Evolutionary conservation across 1,284 basidiomycete species (phyloP).

Genomic region (Fomitiporia mediterranea): DNA sequence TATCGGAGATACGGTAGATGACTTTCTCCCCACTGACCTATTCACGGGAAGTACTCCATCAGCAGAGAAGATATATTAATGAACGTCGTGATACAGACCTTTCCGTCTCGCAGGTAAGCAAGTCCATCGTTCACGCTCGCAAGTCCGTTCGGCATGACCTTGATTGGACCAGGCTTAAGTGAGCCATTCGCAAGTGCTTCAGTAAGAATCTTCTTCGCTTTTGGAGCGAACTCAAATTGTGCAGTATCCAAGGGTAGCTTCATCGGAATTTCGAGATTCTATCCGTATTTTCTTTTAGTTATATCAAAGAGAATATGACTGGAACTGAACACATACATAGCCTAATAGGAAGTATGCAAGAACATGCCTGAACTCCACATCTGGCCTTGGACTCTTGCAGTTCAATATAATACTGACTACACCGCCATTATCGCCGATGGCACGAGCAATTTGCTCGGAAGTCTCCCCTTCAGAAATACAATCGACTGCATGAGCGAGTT

Average conservation of each 20-base stretch:
- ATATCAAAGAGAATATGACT: slow-evolving; percentile 23
- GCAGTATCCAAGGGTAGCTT: slow-evolving; percentile 22
- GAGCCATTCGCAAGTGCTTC: slow-evolving; percentile 21
- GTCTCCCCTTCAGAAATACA: slow-evolving; percentile 23
- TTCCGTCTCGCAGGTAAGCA: slow-evolving; percentile 15
- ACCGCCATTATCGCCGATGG: slow-evolving; percentile 7
- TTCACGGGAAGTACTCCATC: not conserved
- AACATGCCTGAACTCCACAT: slow-evolving; percentile 22
- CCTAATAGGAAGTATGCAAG: slow-evolving; percentile 29
- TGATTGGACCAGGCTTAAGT: slow-evolving; percentile 24
- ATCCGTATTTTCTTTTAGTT: not conserved
- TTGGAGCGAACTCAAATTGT: slow-evolving; percentile 22
- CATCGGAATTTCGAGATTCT: not conserved
- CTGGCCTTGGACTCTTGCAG: not conserved
- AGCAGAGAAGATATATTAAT: not conserved
- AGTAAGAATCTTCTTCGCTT: slow-evolving; percentile 20
- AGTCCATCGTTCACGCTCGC: slow-evolving; percentile 20
- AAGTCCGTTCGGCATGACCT: slow-evolving; percentile 21
- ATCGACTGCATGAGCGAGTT: slow-evolving; percentile 23
- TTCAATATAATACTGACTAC: slow-evolving; percentile 5
- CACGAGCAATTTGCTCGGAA: slow-evolving; percentile 10
- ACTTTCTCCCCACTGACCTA: slow-evolving; percentile 9
- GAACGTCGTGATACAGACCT: not conserved
- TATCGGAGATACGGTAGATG: slow-evolving; percentile 5
- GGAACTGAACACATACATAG: too few species aligned